Conservation (phyloP, 257 asterid species). For the Linderniella brevidens region DNA sequence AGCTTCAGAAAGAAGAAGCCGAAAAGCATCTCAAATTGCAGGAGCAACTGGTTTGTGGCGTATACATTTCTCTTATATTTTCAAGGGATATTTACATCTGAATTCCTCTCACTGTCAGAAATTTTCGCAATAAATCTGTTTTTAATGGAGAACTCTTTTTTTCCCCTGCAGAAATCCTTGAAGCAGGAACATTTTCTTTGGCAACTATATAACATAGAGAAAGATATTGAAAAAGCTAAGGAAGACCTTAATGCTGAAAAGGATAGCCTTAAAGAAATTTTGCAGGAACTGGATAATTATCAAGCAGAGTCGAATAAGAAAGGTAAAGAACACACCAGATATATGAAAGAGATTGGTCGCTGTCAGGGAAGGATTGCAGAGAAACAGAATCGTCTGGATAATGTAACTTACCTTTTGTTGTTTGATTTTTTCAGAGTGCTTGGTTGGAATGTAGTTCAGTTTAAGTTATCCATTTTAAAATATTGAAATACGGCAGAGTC, state of each 20-base stretch:
- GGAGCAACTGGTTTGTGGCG: constrained; percentile 32
- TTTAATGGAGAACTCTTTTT: background rate
- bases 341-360: constrained; percentile 59
- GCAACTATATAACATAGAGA: constrained; percentile 76
- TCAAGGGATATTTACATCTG: too few relatives aligned
- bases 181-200: constrained; percentile 85
- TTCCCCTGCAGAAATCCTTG: constrained; percentile 51
- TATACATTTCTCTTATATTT: too few relatives aligned
- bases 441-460: too few relatives aligned
- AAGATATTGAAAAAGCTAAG: constrained; percentile 55
- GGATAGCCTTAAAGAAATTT: constrained; percentile 51
- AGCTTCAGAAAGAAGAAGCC: constrained; percentile 96
- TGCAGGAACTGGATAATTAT: constrained; percentile 58
- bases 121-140: background rate
- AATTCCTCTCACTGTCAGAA: constrained; percentile 1
- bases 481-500: too few relatives aligned
- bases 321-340: constrained; percentile 66
- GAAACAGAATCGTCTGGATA: constrained; percentile 64
- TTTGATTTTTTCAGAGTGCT: too few relatives aligned
- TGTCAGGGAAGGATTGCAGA: constrained; percentile 64
- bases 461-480: too few relatives aligned
- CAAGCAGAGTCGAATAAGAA: constrained; percentile 56
- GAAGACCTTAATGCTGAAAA: constrained; percentile 76
- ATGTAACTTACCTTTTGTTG: constrained; percentile 26
- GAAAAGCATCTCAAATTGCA: constrained; percentile 87